Evolutionary conservation across 768 basidiomycete species (phyloP).

Genomic region (Amanita inopinata): DNA sequence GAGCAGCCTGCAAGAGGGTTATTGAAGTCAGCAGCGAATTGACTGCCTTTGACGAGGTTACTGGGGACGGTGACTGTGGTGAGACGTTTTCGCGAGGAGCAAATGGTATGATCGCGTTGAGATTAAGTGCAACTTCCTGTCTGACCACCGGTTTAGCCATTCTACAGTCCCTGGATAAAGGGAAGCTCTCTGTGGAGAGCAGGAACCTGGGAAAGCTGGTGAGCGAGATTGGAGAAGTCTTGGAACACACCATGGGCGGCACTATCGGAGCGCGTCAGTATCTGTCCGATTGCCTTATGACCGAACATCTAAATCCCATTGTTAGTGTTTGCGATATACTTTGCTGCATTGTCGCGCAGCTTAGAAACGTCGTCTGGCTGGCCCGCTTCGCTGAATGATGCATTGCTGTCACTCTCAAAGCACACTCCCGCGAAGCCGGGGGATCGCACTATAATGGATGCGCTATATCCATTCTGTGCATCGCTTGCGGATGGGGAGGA

Average conservation of each 20-base stretch:
- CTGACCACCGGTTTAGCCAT: conserved; percentile 18
- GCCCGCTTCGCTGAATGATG: conserved; percentile 13
- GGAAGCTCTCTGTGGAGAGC: conserved; percentile 13
- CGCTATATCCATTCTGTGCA: conserved; percentile 36
- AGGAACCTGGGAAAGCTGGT: not conserved
- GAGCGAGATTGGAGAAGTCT: conserved; percentile 11
- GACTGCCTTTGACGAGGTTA: conserved; percentile 49
- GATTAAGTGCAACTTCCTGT: not conserved
- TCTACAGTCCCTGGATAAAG: conserved; percentile 20
- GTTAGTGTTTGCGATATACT: conserved; percentile 35
- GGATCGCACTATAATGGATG: conserved; percentile 49
- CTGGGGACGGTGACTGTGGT: conserved; percentile 59
- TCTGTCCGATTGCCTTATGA: conserved; percentile 6
- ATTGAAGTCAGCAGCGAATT: conserved; percentile 39
- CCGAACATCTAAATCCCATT: not conserved
- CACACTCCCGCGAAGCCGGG: conserved; percentile 45
- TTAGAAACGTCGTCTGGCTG: conserved; percentile 6
- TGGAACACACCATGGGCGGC: conserved; percentile 47
- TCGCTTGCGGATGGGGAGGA: conserved; percentile 18
- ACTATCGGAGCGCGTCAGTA: conserved; percentile 41
- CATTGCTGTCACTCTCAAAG: conserved; percentile 21
- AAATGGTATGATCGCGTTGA: conserved; percentile 15
- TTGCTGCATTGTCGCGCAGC: conserved; percentile 25
- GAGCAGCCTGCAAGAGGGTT: conserved; percentile 30
- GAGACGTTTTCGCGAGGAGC: conserved; percentile 45